Evolutionary conservation across 495 filamentous ascomycete genomes (phyloP), one percentile per base, ranked within the genome.

Genomic region (Podospora comata): DNA sequence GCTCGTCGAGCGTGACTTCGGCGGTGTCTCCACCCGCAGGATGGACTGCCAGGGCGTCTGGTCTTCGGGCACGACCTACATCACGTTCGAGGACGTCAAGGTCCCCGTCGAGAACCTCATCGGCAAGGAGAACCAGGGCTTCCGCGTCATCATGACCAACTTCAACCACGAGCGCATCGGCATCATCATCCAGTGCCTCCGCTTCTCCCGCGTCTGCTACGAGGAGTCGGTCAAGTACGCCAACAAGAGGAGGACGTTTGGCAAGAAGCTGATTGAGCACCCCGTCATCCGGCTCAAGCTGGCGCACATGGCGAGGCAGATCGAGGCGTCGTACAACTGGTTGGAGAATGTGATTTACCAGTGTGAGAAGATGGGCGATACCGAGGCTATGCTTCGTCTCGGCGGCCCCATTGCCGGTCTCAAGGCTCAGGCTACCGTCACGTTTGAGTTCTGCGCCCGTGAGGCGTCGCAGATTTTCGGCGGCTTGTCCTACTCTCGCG

Each of bases 31-130:
- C 72, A 98, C 95, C 18, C 86, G 95, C 34, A 88, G 90, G 72
- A 99, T 98, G 95, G 94, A 98, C 79, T 99, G 95, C 84, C 94
- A 97, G 79, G 95, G 95, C 80, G 94, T 99, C 58, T 95, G 92
- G 91, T 91, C 91, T 66, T 91, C 87, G 71, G 95, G 95, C 32
- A 99, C 95, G 11, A 96, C 95, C 34, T 99, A 97, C 79, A 88
- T 99, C 77, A 97, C 94, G 57, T 98, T 97, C 69, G 95, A 99
- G 78, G 95, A 99, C 76, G 93, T 97, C 75, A 97, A 97, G 82
- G 95, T 99, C 2, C 95, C 95, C 18, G 95, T 98, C 18, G 95
- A 96, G 84, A 99, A 99, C 83, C 79, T 99, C 70, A 90, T 99
- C 69, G 94, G 95, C 80, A 97, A 96, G 81, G 91, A 97, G 83